These are phyloP conservation scores for Ceratobasidium sp. DNA, from an alignment of 1,284 basidiomycete species.

Conservation along the genomic window DNA sequence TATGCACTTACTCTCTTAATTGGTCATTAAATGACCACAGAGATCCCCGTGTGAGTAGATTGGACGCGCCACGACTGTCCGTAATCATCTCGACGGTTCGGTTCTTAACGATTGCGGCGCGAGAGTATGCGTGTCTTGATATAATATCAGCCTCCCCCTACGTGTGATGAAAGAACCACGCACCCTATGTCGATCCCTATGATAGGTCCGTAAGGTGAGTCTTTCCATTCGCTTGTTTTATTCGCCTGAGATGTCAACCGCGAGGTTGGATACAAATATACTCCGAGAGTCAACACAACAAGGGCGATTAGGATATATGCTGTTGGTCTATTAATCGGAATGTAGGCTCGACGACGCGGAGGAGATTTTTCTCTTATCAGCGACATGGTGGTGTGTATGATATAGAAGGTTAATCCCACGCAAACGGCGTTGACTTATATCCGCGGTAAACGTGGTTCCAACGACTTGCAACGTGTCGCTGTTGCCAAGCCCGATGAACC, in stretches of 20 bases:
- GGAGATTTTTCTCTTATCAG: not conserved
- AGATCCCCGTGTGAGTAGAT: conserved; percentile 7
- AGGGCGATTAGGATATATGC: not conserved
- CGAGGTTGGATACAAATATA: not conserved
- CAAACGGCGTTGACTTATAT: not conserved
- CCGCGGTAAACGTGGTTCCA: not conserved
- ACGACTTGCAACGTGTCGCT: conserved; percentile 7
- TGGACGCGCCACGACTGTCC: not conserved
- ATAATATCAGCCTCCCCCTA: not conserved
- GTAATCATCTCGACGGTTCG: conserved; percentile 6
- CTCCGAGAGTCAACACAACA: conserved; percentile 1
- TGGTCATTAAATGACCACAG: not conserved
- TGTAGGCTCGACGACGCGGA: not conserved
- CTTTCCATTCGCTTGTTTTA: not conserved
- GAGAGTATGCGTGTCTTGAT: conserved; percentile 24
- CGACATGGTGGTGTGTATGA: conserved; percentile 1
- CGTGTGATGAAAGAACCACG: not conserved
- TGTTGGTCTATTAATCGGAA: not conserved
- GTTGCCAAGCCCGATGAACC: not conserved
- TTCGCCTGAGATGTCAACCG: not conserved
- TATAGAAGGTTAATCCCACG: not conserved
- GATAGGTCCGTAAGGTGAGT: not conserved
- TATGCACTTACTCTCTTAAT: not conserved
- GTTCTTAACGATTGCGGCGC: conserved; percentile 4
- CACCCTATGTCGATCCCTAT: conserved; percentile 20